Evolutionary conservation across 2,329 filamentous ascomycete species (phyloP).

Genomic region (Colletotrichum plurivorum): DNA sequence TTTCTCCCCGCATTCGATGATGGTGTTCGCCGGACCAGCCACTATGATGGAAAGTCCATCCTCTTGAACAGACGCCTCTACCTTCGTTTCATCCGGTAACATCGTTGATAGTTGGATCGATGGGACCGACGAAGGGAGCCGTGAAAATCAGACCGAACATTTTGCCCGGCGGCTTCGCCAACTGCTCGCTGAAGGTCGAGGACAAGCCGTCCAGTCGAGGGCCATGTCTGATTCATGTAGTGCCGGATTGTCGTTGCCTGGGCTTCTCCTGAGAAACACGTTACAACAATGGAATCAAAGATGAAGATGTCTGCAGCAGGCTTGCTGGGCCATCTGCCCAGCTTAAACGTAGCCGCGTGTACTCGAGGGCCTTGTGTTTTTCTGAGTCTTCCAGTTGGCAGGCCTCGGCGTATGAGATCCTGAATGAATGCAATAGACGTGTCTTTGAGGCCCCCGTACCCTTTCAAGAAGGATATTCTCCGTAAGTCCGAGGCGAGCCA

Average conservation of each 20-base stretch:
- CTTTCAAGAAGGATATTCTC: background rate
- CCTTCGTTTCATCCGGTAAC: background rate
- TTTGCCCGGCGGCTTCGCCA: background rate
- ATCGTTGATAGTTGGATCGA: too few species aligned
- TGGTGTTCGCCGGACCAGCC: background rate
- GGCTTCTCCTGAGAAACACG: background rate
- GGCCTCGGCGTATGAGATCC: background rate
- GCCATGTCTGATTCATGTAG: background rate
- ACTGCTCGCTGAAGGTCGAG: background rate
- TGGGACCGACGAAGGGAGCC: too few species aligned
- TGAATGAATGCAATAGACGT: too few species aligned
- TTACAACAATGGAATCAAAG: background rate
- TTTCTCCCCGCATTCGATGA: conserved; percentile 1
- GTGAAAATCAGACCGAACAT: too few species aligned
- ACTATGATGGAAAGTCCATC: background rate
- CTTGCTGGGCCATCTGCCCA: background rate
- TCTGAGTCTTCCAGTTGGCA: background rate
- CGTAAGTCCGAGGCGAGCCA: background rate
- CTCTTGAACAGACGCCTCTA: background rate
- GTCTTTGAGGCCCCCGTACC: background rate
- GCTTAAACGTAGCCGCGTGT: background rate
- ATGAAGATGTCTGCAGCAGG: background rate
- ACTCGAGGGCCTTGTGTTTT: background rate
- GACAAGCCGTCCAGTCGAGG: background rate
- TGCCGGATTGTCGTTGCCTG: background rate